These are phyloP conservation scores for Ramularia collo-cygni DNA, from an alignment of 2,329 filamentous ascomycete genomes.

Conservation along the genomic window DNA sequence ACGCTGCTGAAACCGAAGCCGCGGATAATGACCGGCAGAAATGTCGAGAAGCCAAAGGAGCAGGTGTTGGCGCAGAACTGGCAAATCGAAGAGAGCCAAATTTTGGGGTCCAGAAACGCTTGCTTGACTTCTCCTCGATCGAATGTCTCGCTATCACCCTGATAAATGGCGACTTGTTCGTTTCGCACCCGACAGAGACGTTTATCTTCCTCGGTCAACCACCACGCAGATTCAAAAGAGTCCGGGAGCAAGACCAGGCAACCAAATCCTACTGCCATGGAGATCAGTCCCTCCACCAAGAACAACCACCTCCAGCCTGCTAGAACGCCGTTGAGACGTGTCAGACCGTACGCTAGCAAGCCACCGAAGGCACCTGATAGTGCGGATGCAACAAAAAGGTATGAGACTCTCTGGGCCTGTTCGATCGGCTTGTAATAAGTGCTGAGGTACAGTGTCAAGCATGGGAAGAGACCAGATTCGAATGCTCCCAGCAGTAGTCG, in stretches of 20 bases:
- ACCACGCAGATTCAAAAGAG: constrained; percentile 15
- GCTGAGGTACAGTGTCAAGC: constrained; percentile 5
- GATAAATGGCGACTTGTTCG: background rate
- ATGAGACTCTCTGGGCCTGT: constrained; percentile 10
- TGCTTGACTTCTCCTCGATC: constrained; percentile 25
- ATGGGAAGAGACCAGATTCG: constrained; percentile 7
- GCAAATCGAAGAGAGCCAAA: constrained; percentile 24
- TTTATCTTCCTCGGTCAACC: constrained; percentile 17
- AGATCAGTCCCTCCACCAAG: constrained; percentile 14
- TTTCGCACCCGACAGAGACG: constrained; percentile 16
- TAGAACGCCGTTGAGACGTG: constrained; percentile 9
- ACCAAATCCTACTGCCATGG: constrained; percentile 4
- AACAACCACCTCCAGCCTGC: constrained; percentile 19
- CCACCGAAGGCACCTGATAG: background rate
- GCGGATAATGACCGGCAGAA: constrained; percentile 32
- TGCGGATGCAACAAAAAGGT: constrained; percentile 9
- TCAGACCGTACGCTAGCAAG: constrained; percentile 7
- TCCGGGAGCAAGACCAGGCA: constrained; percentile 7
- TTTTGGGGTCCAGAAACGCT: constrained; percentile 26
- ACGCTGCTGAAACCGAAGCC: constrained; percentile 23
- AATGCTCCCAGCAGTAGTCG: constrained; percentile 5
- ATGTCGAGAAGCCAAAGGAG: constrained; percentile 29
- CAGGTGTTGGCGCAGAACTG: constrained; percentile 31
- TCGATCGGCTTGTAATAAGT: constrained; percentile 7
- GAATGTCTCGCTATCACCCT: constrained; percentile 25